A percentile compares a stretch with the other conserved stretches of the same genome.
phyloP scores from a whole-genome alignment of 495 filamentous ascomycete species.

The Talaromyces liani region DNA sequence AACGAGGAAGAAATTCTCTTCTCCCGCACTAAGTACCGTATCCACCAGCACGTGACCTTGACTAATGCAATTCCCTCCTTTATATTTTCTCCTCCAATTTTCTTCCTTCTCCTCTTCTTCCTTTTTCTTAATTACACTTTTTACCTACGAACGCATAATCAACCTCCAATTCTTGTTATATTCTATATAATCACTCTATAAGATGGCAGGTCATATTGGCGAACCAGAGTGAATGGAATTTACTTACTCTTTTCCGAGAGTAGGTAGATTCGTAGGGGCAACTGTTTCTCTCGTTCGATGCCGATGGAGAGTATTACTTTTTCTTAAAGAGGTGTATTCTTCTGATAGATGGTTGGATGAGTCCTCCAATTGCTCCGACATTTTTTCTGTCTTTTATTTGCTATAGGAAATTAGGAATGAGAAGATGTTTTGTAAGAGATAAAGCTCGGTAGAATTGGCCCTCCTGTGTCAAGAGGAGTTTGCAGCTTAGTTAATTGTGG shows the following conservation, averaged over 20 bases:
- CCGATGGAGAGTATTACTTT: neutral
- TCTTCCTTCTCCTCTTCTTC: constrained; percentile 11
- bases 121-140: constrained; percentile 33
- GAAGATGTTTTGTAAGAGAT: no score
- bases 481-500: neutral
- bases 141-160: constrained; percentile 47
- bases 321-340: neutral
- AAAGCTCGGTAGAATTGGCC: neutral
- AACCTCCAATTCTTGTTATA: constrained; percentile 35
- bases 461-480: neutral
- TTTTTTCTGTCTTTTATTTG: neutral
- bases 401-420: neutral
- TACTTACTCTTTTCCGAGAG: constrained; percentile 17
- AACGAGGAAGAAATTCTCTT: neutral
- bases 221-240: constrained; percentile 33
- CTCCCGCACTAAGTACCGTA: neutral
- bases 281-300: constrained; percentile 9
- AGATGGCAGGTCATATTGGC: constrained; percentile 50
- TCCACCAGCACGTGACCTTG: neutral
- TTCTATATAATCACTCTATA: constrained; percentile 27
- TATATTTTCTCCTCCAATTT: neutral
- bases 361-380: constrained; percentile 19
- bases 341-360: constrained; percentile 5
- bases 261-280: constrained; percentile 2
- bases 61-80: neutral